These are phyloP conservation scores for Dimargaris xerosporica DNA, from an alignment of 192 early-diverging fungal genomes.

Conservation along the genomic window DNA sequence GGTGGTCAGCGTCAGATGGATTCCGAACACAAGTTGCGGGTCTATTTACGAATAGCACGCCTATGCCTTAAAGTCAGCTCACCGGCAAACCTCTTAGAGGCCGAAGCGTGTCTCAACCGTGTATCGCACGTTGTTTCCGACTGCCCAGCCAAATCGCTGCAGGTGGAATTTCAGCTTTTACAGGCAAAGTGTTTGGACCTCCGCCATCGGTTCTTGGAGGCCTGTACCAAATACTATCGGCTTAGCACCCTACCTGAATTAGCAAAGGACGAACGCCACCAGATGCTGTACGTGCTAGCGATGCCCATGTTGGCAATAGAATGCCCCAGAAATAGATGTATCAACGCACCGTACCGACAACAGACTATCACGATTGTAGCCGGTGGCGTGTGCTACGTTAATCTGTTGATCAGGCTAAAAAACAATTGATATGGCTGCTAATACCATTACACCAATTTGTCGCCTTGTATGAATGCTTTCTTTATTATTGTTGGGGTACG, in stretches of 20 bases:
- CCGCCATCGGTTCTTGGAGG: slow-evolving; percentile 73
- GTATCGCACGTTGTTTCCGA: slow-evolving; percentile 49
- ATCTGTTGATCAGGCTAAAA: neutral
- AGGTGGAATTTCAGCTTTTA: slow-evolving; percentile 56
- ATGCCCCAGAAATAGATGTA: no score
- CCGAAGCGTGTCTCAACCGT: slow-evolving; percentile 73
- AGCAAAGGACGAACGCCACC: slow-evolving; percentile 40
- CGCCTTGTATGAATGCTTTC: no score
- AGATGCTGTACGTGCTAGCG: slow-evolving; percentile 29
- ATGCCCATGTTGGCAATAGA: neutral
- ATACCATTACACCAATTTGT: no score
- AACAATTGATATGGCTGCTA: neutral
- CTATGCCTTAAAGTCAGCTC: slow-evolving; percentile 44
- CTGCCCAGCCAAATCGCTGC: slow-evolving; percentile 30
- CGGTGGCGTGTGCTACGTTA: neutral
- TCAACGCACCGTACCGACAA: no score
- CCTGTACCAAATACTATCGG: slow-evolving; percentile 69
- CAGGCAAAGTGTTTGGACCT: slow-evolving; percentile 76
- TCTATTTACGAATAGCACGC: slow-evolving; percentile 76
- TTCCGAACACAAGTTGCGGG: slow-evolving; percentile 52
- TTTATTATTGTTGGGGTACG: no score
- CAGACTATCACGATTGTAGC: no score
- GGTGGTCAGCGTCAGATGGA: slow-evolving; percentile 58
- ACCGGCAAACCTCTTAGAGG: slow-evolving; percentile 64
- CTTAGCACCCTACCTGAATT: slow-evolving; percentile 55